Percentiles rank a stretch among this genome's conserved stretches.
Conservation (phyloP, 2,329 filamentous ascomycete species). For the Colletotrichum spinosum region DNA sequence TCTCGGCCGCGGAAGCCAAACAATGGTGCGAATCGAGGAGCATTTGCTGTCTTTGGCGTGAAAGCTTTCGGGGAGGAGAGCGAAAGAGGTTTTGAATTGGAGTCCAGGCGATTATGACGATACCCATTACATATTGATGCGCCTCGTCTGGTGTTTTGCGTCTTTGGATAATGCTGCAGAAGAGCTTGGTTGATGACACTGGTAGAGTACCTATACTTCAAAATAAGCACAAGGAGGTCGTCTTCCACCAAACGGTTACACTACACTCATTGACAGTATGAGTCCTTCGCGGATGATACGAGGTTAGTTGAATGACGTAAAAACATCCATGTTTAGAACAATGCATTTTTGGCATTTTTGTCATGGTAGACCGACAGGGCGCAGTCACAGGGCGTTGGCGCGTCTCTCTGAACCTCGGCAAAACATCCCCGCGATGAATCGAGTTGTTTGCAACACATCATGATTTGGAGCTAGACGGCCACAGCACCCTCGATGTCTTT, state of each 20-base stretch:
- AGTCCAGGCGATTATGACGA: constrained; percentile 6
- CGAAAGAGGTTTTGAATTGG: constrained; percentile 57
- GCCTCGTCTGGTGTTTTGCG: neutral
- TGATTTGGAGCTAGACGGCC: constrained; percentile 13
- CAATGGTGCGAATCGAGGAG: constrained; percentile 91
- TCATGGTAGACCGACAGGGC: constrained; percentile 6
- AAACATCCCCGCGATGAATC: constrained; percentile 22
- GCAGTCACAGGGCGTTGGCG: constrained; percentile 22
- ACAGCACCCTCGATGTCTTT: constrained; percentile 7
- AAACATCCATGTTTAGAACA: neutral
- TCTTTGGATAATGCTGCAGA: neutral
- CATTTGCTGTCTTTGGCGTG: constrained; percentile 83
- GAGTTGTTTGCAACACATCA: constrained; percentile 13
- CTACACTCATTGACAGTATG: no score
- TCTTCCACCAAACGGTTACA: no score
- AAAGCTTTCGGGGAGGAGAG: constrained; percentile 63
- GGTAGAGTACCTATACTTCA: no score
- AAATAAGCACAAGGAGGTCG: no score
- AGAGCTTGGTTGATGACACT: neutral
- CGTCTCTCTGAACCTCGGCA: constrained; percentile 33
- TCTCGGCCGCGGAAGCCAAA: constrained; percentile 76
- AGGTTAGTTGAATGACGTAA: neutral
- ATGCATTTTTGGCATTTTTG: neutral
- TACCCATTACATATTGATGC: constrained; percentile 24
- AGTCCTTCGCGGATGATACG: neutral